Percentiles rank a stretch among this genome's conserved stretches.
Conservation (phyloP, 495 filamentous ascomycete species). For the Xylaria cubensis region DNA sequence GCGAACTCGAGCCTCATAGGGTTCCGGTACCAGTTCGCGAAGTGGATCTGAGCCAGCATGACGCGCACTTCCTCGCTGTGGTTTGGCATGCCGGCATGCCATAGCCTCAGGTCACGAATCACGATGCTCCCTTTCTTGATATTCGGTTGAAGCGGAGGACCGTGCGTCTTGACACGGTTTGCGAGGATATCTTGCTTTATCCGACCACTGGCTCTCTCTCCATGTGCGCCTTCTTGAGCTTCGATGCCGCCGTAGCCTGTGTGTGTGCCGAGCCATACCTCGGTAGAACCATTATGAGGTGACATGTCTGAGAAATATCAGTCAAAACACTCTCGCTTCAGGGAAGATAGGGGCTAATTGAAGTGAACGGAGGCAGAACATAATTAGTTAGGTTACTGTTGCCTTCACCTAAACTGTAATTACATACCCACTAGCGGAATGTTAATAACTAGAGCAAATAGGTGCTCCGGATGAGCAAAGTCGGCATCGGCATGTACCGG, state of each 20-base stretch:
- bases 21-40: conserved; percentile 57
- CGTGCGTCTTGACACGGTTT: conserved; percentile 43
- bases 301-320: conserved; percentile 43
- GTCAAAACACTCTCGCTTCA: not conserved
- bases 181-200: conserved; percentile 54
- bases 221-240: conserved; percentile 50
- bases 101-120: conserved; percentile 63
- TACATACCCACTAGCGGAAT: conserved; percentile 53
- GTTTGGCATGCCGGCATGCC: conserved; percentile 69
- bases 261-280: conserved; percentile 68
- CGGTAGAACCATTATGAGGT: conserved; percentile 62
- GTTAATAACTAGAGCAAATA: conserved; percentile 63
- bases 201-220: conserved; percentile 57
- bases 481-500: conserved; percentile 65
- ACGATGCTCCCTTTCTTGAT: conserved; percentile 61
- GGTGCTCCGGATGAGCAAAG: conserved; percentile 58
- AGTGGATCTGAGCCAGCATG: conserved; percentile 65
- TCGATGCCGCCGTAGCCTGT: conserved; percentile 36
- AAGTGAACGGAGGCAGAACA: not conserved
- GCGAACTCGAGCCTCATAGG: conserved; percentile 58
- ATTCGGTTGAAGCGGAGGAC: conserved; percentile 54
- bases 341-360: not conserved
- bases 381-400: not conserved
- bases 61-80: conserved; percentile 53
- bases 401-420: too few species aligned